phyloP scores from a whole-genome alignment of 1,139 yeast species.

The Candida dubliniensis region DNA sequence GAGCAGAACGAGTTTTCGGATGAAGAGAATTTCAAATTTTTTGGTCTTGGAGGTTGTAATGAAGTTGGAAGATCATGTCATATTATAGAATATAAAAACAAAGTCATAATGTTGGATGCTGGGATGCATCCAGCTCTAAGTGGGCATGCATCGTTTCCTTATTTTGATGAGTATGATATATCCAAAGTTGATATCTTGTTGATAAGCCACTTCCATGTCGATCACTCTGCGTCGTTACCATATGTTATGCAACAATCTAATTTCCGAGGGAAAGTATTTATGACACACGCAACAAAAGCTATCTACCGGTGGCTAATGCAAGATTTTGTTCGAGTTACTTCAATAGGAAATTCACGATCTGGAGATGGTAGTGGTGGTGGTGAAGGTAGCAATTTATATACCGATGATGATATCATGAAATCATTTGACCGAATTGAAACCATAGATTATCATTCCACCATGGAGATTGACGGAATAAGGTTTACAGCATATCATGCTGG shows the following conservation, averaged over 20 bases:
- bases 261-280: constrained; percentile 91
- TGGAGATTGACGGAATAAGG: constrained; percentile 89
- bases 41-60: constrained; percentile 99
- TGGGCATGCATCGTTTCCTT: constrained; percentile 90
- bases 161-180: constrained; percentile 90
- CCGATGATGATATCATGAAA: constrained; percentile 85
- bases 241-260: constrained; percentile 97
- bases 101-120: constrained; percentile 96
- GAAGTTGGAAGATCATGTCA: constrained; percentile 98
- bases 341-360: constrained; percentile 48
- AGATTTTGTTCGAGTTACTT: constrained; percentile 91
- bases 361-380: constrained; percentile 22
- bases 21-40: constrained; percentile 57
- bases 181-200: constrained; percentile 82
- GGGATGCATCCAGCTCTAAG: constrained; percentile 96
- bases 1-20: constrained; percentile 23
- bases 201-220: constrained; percentile 93
- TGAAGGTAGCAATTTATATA: constrained; percentile 57
- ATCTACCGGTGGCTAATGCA: constrained; percentile 92
- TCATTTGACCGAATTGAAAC: constrained; percentile 92
- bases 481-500: constrained; percentile 99
- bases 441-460: constrained; percentile 91
- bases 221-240: constrained; percentile 96
- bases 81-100: constrained; percentile 86
- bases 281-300: constrained; percentile 99